These are phyloP conservation scores for Trypanosoma platydactyli DNA, from an alignment of 208 protist genomes.

Conservation along the genomic window DNA sequence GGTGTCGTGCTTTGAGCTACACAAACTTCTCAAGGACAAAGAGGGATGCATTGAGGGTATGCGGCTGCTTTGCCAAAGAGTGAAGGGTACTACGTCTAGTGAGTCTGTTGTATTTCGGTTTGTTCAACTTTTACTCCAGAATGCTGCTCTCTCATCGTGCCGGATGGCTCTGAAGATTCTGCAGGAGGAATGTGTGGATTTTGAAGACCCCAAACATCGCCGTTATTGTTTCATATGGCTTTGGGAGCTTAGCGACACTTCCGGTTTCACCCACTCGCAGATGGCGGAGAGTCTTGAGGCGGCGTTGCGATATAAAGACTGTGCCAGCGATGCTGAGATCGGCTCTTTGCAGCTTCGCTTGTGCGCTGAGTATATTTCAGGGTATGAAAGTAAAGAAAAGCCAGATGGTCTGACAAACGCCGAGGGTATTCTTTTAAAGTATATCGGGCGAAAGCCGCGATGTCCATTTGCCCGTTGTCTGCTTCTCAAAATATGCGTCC, in stretches of 20 bases:
- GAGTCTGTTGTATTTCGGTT: conserved; percentile 29
- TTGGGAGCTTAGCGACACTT: conserved; percentile 30
- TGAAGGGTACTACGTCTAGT: conserved; percentile 5
- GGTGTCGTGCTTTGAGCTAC: conserved; percentile 32
- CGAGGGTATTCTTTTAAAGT: conserved; percentile 19
- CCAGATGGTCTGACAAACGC: conserved; percentile 3
- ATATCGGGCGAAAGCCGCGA: conserved; percentile 3
- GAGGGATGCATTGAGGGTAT: conserved; percentile 23
- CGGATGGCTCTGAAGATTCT: conserved; percentile 25
- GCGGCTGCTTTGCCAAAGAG: conserved; percentile 18
- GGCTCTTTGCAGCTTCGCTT: conserved; percentile 24
- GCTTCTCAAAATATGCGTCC: conserved; percentile 29
- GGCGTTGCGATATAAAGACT: conserved; percentile 25
- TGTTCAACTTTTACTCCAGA: conserved; percentile 26
- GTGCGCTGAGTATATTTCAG: conserved; percentile 17
- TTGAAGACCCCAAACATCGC: conserved; percentile 28
- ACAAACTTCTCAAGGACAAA: conserved; percentile 21
- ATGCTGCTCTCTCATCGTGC: conserved; percentile 15
- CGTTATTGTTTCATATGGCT: conserved; percentile 33
- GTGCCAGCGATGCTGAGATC: conserved; percentile 28
- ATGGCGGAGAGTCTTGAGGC: conserved; percentile 25
- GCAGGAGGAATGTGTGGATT: conserved; percentile 19
- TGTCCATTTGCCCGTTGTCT: conserved; percentile 29
- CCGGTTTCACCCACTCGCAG: conserved; percentile 8
- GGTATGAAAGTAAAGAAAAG: conserved; percentile 1